Evolutionary conservation across 2,329 filamentous ascomycete species (phyloP).

Genomic region (Ascochyta viciae-villosae): DNA sequence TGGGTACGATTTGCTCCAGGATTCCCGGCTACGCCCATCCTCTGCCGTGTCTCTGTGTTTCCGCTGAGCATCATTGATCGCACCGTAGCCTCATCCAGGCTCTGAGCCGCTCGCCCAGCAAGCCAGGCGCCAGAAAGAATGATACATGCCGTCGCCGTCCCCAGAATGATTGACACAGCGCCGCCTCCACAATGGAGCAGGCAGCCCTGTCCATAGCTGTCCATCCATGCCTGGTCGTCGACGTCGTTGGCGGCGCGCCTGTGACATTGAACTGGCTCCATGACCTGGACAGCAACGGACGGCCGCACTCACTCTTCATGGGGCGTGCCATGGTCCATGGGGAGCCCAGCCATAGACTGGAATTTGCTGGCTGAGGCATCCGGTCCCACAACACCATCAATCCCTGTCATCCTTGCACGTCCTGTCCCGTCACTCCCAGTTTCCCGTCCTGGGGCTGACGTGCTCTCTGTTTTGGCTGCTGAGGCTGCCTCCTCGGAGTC

Average conservation of each 20-base stretch:
- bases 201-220: slow-evolving; percentile 1
- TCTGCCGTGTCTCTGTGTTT: slow-evolving; percentile 24
- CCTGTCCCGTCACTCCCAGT: slow-evolving; percentile 15
- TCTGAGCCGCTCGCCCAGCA: slow-evolving; percentile 21
- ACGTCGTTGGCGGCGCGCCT: slow-evolving; percentile 11
- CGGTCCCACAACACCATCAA: slow-evolving; percentile 26
- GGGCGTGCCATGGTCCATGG: slow-evolving; percentile 14
- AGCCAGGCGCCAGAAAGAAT: slow-evolving; percentile 25
- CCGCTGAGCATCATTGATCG: slow-evolving; percentile 25
- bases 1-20: slow-evolving; percentile 36
- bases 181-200: slow-evolving; percentile 18
- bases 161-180: slow-evolving; percentile 26
- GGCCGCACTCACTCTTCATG: slow-evolving; percentile 21
- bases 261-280: slow-evolving; percentile 19
- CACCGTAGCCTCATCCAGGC: slow-evolving; percentile 29
- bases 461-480: slow-evolving; percentile 39
- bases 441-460: slow-evolving; percentile 34
- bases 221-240: slow-evolving; percentile 2
- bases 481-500: slow-evolving; percentile 26
- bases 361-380: slow-evolving; percentile 29
- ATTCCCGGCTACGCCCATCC: slow-evolving; percentile 39
- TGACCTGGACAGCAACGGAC: slow-evolving; percentile 16
- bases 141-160: slow-evolving; percentile 26
- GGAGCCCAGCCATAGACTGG: slow-evolving; percentile 4
- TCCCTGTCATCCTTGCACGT: slow-evolving; percentile 30